Base-by-base conservation (phyloP, 164 flowering plant species). In the Chimonanthus praecox region DNA sequence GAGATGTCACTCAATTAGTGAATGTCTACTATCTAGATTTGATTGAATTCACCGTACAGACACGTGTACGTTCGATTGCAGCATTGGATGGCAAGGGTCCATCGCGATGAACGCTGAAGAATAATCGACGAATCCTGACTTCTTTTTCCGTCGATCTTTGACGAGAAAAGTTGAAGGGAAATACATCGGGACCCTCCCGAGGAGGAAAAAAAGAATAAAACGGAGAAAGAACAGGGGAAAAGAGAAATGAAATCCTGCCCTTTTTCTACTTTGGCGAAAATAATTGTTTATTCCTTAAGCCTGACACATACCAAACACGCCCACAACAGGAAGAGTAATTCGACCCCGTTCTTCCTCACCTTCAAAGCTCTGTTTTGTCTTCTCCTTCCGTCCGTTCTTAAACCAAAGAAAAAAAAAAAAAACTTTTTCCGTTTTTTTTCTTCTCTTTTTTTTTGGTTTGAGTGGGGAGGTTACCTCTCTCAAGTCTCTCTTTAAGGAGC, bases 341-440 rank as follows among this genome's bases (percentile, higher is more conserved):
- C 64, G 44, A 43, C 72, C 16, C 21, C 49, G 2, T 46, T 47
- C 49, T 5, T 54, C 18, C 1, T n/a, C 20, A 48, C 21, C 11
- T 69, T 69, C 64, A 70, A 58, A 70, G 72, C 72, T 7, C 18
- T 54, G 46, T 58, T 70, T 70, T 70, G 72, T 70, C 72, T 16
- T 16, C 46, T 5, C 51, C 60, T 51, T 47, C 68, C 20, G 13
- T 47, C 43, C 70, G 0, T 11, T 15, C 21, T 47, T 4, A 44
- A 7, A 16, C 65, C 33, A 16, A 62, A 16, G 6, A 45, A 65
- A 3, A 21, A 10, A 65, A 43, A 7, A 7, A 21, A 33, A 65
- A 65, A 9, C 16, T 7, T 33, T 33, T 33, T n/a, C 54, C 3
- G 11, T 20, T 43, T 8, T 73, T 47, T 71, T 6, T 45, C 15